These are phyloP conservation scores for Ustilago trichophora DNA, from an alignment of 1,284 basidiomycete genomes.

Conservation along the genomic window DNA sequence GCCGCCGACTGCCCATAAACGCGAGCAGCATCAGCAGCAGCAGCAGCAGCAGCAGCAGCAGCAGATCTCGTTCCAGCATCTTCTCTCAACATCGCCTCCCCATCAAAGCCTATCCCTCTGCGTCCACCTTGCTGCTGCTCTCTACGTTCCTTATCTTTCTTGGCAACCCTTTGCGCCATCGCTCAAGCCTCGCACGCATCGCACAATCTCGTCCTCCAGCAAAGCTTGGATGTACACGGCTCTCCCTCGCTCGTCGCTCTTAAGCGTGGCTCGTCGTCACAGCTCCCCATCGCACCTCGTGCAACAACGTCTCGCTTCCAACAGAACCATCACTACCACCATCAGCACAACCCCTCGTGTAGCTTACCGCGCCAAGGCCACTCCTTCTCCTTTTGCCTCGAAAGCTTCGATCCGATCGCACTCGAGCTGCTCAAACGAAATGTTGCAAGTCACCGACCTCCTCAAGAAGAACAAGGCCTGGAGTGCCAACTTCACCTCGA, in stretches of 20 bases:
- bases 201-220: neutral
- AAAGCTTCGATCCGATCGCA: conserved; percentile 12
- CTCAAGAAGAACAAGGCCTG: conserved; percentile 53
- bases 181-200: neutral
- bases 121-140: no score
- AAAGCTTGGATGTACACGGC: conserved; percentile 31
- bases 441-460: conserved; percentile 33
- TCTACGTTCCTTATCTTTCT: conserved; percentile 22
- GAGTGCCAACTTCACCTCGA: conserved; percentile 31
- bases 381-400: neutral
- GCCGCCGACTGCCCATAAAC: conserved; percentile 2
- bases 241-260: conserved; percentile 21
- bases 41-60: no score
- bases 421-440: conserved; percentile 19
- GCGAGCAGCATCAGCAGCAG: no score
- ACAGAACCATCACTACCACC: conserved; percentile 10
- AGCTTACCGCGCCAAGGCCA: conserved; percentile 1
- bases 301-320: conserved; percentile 8
- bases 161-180: conserved; percentile 2
- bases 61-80: neutral
- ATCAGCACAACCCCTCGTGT: conserved; percentile 6
- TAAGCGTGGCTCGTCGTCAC: conserved; percentile 30
- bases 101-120: no score
- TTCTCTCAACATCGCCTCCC: neutral
- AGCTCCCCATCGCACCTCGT: conserved; percentile 7